These are phyloP conservation scores for Plasmopara muralis DNA, from an alignment of 352 stramenopile species.

Conservation along the genomic window DNA sequence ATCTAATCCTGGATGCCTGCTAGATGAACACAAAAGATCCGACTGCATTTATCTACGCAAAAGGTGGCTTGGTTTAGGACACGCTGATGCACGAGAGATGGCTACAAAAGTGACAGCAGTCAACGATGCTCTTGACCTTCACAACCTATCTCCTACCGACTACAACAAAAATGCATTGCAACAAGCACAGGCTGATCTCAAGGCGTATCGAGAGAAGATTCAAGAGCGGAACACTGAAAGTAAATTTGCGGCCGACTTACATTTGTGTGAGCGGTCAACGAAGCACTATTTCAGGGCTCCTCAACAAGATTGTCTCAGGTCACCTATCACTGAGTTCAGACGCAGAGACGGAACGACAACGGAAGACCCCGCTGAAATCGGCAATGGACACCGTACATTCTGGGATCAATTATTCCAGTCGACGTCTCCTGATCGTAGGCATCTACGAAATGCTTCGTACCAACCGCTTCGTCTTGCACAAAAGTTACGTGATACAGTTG, in stretches of 20 bases:
- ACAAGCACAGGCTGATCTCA: conserved; percentile 1
- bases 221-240: conserved; percentile 8
- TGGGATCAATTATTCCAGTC: conserved; percentile 11
- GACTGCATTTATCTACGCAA: conserved; percentile 12
- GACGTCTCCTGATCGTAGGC: conserved; percentile 7
- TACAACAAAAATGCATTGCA: conserved; percentile 2
- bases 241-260: conserved; percentile 14
- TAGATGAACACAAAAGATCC: conserved; percentile 12
- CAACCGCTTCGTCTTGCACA: neutral
- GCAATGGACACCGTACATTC: conserved; percentile 2
- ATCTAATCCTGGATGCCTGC: conserved; percentile 10
- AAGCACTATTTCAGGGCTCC: conserved; percentile 9
- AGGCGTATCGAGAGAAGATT: neutral
- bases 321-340: conserved; percentile 2
- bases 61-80: conserved; percentile 4
- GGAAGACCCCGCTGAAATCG: conserved; percentile 4
- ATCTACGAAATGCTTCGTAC: neutral
- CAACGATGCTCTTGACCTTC: conserved; percentile 6
- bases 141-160: neutral
- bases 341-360: conserved; percentile 3
- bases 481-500: neutral
- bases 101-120: conserved; percentile 1
- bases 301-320: conserved; percentile 7
- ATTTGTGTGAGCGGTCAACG: conserved; percentile 5
- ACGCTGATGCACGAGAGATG: neutral